These are phyloP conservation scores for Populus simonii DNA, from an alignment of 345 rosid species.

Conservation along the genomic window DNA sequence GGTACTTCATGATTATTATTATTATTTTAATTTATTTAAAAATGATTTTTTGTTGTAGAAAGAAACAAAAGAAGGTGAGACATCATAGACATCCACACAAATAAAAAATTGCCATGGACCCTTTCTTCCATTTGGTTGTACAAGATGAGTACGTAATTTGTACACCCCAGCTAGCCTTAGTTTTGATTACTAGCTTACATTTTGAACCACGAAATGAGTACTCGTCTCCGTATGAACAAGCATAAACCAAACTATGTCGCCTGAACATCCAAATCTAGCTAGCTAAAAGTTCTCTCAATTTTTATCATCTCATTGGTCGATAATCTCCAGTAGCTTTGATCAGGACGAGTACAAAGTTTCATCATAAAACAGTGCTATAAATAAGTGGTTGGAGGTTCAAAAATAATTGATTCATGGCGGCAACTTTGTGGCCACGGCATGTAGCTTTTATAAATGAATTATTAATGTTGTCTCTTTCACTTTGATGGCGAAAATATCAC, in stretches of 20 bases:
- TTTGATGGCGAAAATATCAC: background rate
- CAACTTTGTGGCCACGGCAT: conserved; percentile 8
- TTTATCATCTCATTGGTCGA: too few relatives aligned
- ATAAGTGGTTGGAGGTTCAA: background rate
- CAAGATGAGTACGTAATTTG: too few relatives aligned
- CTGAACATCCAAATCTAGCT: too few relatives aligned
- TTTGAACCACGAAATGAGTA: background rate
- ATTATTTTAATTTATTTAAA: too few relatives aligned
- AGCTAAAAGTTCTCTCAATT: too few relatives aligned
- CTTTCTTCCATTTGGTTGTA: too few relatives aligned
- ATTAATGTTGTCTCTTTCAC: background rate
- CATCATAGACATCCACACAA: background rate
- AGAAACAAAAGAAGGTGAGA: background rate
- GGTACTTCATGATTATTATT: background rate
- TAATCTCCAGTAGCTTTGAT: too few relatives aligned
- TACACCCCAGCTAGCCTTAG: background rate
- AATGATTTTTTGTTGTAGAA: background rate
- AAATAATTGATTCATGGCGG: background rate
- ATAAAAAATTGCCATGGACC: too few relatives aligned
- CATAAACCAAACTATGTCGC: too few relatives aligned
- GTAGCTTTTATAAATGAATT: background rate
- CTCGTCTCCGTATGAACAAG: too few relatives aligned
- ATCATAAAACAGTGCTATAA: background rate
- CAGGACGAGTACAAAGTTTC: background rate
- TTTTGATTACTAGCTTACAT: background rate